These are phyloP conservation scores for Lactifluus hygrophoroides DNA, from an alignment of 768 basidiomycete genomes.

Conservation along the genomic window DNA sequence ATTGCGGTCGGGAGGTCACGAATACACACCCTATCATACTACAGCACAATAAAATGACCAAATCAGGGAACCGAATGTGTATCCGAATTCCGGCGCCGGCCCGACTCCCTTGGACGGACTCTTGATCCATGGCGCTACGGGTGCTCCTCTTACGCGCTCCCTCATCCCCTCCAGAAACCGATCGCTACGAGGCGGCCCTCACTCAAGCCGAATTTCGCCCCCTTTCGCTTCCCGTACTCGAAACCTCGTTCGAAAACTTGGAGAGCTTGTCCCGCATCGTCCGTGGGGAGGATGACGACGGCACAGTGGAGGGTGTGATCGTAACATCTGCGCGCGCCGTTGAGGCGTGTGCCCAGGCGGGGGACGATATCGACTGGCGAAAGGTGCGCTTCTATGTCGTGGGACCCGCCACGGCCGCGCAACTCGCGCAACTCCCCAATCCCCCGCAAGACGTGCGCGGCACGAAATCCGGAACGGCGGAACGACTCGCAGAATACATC, in stretches of 20 bases:
- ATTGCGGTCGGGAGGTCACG: conserved; percentile 85
- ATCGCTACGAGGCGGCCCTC: conserved; percentile 54
- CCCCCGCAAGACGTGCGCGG: conserved; percentile 35
- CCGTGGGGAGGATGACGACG: conserved; percentile 24
- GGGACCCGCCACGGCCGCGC: conserved; percentile 52
- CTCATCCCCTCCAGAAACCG: conserved; percentile 29
- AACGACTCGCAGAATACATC: conserved; percentile 58
- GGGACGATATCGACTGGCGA: conserved; percentile 36
- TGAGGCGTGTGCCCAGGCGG: conserved; percentile 50
- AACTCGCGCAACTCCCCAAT: conserved; percentile 24
- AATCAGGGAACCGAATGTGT: too few species aligned
- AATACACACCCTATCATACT: conserved; percentile 55
- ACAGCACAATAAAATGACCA: too few species aligned
- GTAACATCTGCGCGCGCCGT: conserved; percentile 73
- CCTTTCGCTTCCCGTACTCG: conserved; percentile 61
- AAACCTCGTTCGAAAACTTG: conserved; percentile 51
- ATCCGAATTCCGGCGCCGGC: too few species aligned
- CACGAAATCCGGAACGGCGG: conserved; percentile 55
- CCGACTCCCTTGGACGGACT: too few species aligned
- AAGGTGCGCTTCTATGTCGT: conserved; percentile 70
- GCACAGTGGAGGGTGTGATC: conserved; percentile 48
- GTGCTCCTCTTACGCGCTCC: conserved; percentile 39
- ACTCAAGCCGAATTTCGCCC: conserved; percentile 39
- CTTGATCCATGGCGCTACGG: conserved; percentile 14
- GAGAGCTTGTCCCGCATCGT: conserved; percentile 34